Evolutionary conservation across 2,329 filamentous ascomycete genomes (phyloP).

Genomic region (Hortaea werneckii): DNA sequence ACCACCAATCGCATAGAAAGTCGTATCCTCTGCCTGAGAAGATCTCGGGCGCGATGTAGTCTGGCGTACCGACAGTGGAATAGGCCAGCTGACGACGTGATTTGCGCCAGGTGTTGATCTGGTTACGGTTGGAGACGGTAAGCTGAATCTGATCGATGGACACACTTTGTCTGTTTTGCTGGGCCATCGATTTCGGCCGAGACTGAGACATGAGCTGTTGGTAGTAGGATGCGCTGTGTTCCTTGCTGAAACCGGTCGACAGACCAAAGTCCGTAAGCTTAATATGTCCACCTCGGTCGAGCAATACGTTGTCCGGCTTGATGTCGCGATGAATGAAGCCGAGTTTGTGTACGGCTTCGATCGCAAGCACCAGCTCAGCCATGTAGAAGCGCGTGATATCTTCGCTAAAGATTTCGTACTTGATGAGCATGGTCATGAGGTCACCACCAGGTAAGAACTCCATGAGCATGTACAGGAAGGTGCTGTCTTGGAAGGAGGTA

Average conservation of each 20-base stretch:
- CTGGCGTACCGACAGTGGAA: constrained; percentile 93
- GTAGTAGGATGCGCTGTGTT: constrained; percentile 97
- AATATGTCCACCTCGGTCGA: constrained; percentile 91
- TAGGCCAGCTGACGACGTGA: constrained; percentile 94
- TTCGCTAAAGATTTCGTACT: constrained; percentile 98
- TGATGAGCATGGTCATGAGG: constrained; percentile 99
- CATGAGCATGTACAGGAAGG: constrained; percentile 98
- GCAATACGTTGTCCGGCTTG: constrained; percentile 96
- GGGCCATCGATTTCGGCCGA: constrained; percentile 32
- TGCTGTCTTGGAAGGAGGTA: constrained; percentile 93
- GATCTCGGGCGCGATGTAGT: constrained; percentile 98
- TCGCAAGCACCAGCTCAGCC: constrained; percentile 95
- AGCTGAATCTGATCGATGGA: constrained; percentile 96
- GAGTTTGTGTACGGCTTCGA: constrained; percentile 94
- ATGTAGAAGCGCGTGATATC: constrained; percentile 99
- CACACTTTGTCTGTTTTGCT: constrained; percentile 73
- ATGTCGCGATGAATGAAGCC: constrained; percentile 99
- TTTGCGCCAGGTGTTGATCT: constrained; percentile 98
- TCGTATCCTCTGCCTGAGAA: constrained; percentile 95
- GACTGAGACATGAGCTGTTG: constrained; percentile 73
- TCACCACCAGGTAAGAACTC: constrained; percentile 97
- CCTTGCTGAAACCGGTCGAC: constrained; percentile 94
- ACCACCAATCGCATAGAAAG: constrained; percentile 99
- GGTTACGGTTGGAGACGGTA: constrained; percentile 91
- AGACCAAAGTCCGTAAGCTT: constrained; percentile 97